A percentile compares a stretch with the other conserved stretches of the same genome.
Evolutionary conservation across 441 rosid genomes (phyloP).

Genomic region (Melastoma candidum): DNA sequence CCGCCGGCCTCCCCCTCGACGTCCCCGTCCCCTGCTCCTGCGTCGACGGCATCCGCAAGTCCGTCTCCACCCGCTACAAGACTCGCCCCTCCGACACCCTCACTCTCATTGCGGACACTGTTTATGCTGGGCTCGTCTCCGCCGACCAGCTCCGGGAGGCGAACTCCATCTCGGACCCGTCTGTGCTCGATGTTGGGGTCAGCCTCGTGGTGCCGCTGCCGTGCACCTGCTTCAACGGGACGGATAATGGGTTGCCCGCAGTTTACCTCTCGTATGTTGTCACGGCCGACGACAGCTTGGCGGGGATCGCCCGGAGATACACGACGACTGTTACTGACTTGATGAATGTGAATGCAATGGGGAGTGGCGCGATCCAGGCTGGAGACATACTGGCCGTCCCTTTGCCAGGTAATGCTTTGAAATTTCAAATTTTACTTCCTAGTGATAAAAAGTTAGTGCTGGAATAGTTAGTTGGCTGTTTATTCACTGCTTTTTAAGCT

Average conservation of each 20-base stretch:
- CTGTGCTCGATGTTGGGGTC: constrained; percentile 60
- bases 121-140: constrained; percentile 78
- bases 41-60: constrained; percentile 79
- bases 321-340: constrained; percentile 77
- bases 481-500: too few species aligned
- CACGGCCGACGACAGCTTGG: constrained; percentile 50
- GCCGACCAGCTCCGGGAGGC: constrained; percentile 87
- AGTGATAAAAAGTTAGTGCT: too few species aligned
- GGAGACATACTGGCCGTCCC: constrained; percentile 87
- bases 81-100: constrained; percentile 77
- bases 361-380: constrained; percentile 48
- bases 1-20: constrained; percentile 64
- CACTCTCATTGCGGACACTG: constrained; percentile 43
- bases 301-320: constrained; percentile 60
- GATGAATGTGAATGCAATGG: constrained; percentile 92
- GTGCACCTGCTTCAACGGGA: constrained; percentile 84
- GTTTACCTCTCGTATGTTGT: constrained; percentile 79
- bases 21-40: constrained; percentile 81
- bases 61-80: constrained; percentile 65
- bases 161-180: constrained; percentile 54
- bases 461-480: too few species aligned
- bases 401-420: constrained; percentile 46
- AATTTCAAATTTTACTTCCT: too few species aligned
- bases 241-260: constrained; percentile 75
- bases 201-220: constrained; percentile 74